Conservation (phyloP, 2,329 filamentous ascomycete genomes). For the Diaporthe capsici region DNA sequence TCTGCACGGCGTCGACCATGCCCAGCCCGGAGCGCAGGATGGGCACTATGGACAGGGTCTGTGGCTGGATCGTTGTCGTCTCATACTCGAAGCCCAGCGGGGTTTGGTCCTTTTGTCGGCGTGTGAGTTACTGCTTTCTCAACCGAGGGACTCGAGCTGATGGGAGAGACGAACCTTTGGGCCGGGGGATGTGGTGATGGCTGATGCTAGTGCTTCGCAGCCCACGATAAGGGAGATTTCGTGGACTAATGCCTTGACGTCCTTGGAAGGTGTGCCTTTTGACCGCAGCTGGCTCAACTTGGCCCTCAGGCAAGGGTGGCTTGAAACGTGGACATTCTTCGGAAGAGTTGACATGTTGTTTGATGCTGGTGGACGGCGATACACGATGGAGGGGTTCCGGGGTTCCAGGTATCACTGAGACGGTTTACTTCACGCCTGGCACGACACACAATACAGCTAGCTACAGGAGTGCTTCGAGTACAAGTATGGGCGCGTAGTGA, state of each 20-base stretch:
- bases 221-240: slow-evolving; percentile 88
- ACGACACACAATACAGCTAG: slow-evolving; percentile 16
- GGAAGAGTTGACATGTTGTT: slow-evolving; percentile 58
- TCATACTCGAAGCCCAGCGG: slow-evolving; percentile 84
- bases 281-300: slow-evolving; percentile 94
- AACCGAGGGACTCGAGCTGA: slow-evolving; percentile 16
- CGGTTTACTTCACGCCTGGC: not conserved
- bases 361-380: not conserved
- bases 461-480: not conserved
- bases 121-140: slow-evolving; percentile 18
- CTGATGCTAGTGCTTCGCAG: slow-evolving; percentile 81
- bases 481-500: not conserved
- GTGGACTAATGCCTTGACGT: slow-evolving; percentile 86
- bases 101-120: slow-evolving; percentile 74
- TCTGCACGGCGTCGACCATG: slow-evolving; percentile 91
- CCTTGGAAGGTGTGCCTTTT: slow-evolving; percentile 75
- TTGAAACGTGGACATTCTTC: slow-evolving; percentile 81
- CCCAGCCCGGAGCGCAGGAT: slow-evolving; percentile 92
- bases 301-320: slow-evolving; percentile 86
- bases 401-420: not conserved
- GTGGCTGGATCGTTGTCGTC: slow-evolving; percentile 73
- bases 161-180: slow-evolving; percentile 70
- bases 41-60: slow-evolving; percentile 84
- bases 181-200: slow-evolving; percentile 69
- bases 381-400: not conserved